Conservation (phyloP, 495 filamentous ascomycete species). For the Aspergillus conjunctus region DNA sequence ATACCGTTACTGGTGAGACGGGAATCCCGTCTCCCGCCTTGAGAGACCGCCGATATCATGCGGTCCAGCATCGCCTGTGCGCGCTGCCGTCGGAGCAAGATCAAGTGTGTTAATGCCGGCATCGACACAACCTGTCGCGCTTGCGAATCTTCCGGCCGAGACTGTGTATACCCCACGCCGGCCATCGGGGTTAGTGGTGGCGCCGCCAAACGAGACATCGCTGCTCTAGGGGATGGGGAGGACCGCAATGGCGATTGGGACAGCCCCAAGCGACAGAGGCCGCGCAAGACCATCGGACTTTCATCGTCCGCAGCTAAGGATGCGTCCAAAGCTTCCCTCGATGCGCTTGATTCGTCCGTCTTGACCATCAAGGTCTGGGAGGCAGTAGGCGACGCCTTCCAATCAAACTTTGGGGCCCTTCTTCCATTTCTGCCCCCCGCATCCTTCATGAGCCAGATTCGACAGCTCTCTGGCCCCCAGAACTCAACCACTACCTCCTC, state of each 20-base stretch:
- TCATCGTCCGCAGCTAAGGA: conserved; percentile 35
- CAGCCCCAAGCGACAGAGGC: conserved; percentile 59
- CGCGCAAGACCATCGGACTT: conserved; percentile 51
- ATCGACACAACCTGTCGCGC: conserved; percentile 74
- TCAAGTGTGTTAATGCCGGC: conserved; percentile 82
- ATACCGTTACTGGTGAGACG: conserved; percentile 18
- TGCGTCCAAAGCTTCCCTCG: conserved; percentile 37
- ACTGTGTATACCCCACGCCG: conserved; percentile 74
- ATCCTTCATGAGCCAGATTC: conserved; percentile 65
- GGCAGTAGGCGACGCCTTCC: conserved; percentile 74
- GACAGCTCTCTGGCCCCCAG: conserved; percentile 38
- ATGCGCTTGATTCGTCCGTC: conserved; percentile 51
- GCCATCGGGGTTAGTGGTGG: conserved; percentile 56
- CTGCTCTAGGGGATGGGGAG: conserved; percentile 49
- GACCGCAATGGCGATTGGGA: conserved; percentile 62
- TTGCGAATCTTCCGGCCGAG: conserved; percentile 72
- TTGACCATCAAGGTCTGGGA: conserved; percentile 72
- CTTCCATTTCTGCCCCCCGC: conserved; percentile 82
- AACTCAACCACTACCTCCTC: conserved; percentile 21
- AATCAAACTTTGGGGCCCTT: conserved; percentile 79
- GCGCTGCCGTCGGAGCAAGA: conserved; percentile 77
- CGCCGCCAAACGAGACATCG: conserved; percentile 58
- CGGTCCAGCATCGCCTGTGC: conserved; percentile 80
- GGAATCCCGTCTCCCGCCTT: conserved; percentile 27
- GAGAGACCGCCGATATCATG: conserved; percentile 45